Conservation (phyloP, 352 stramenopile species). For the Aphanomyces invadans region DNA sequence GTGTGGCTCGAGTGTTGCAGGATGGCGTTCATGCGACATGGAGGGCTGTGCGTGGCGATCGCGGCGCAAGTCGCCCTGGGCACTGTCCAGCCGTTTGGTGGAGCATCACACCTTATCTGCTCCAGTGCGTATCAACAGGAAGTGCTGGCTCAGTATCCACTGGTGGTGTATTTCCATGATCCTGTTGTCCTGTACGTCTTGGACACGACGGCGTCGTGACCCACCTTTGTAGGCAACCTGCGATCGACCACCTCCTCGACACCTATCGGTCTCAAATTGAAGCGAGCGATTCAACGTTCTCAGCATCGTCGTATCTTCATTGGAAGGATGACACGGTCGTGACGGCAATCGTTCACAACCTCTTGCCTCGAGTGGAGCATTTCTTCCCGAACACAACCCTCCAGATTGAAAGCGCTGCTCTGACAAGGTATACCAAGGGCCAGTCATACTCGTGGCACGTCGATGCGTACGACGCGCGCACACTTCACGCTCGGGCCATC, state of each 20-base stretch:
- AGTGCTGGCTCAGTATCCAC: not conserved
- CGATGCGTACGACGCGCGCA: slow-evolving; percentile 1
- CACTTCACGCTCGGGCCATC: not conserved
- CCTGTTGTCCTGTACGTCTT: not conserved
- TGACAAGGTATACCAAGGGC: not conserved
- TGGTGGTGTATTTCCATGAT: not conserved
- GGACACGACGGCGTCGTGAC: not conserved
- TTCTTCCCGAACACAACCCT: not conserved
- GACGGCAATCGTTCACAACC: not conserved
- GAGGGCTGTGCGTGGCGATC: not conserved
- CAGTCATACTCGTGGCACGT: slow-evolving; percentile 3
- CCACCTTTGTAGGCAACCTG: not conserved
- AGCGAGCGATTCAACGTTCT: not conserved
- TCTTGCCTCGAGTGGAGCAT: not conserved
- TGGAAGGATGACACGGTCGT: not conserved
- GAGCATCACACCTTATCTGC: not conserved
- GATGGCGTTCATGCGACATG: not conserved
- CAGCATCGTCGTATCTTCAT: not conserved
- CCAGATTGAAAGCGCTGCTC: not conserved
- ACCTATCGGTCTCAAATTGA: not conserved
- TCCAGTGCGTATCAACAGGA: not conserved
- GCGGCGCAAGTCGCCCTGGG: not conserved
- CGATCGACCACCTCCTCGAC: not conserved
- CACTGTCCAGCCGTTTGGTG: no score
- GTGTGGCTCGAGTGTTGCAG: not conserved